These are phyloP conservation scores for Penicillium aurantiogriseum DNA, from an alignment of 2,329 filamentous ascomycete species.

Conservation along the genomic window DNA sequence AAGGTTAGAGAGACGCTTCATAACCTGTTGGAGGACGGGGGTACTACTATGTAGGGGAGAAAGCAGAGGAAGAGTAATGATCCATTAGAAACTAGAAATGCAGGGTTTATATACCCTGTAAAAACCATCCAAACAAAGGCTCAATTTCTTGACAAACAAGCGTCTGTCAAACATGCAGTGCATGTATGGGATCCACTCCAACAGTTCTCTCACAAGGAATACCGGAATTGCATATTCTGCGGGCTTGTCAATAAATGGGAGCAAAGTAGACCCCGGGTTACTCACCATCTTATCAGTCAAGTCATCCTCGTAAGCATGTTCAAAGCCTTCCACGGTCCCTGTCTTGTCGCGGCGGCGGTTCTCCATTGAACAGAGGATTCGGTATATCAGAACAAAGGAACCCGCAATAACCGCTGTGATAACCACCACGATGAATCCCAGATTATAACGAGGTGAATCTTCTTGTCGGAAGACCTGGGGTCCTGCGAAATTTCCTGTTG, in stretches of 20 bases:
- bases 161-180: no score
- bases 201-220: neutral
- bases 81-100: no score
- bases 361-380: neutral
- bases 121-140: no score
- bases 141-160: no score
- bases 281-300: neutral
- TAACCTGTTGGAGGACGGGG: no score
- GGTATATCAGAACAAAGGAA: neutral
- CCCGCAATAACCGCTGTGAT: neutral
- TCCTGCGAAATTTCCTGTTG: neutral
- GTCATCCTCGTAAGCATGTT: neutral
- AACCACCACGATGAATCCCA: neutral
- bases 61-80: no score
- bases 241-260: neutral
- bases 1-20: no score
- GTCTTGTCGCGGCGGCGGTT: neutral
- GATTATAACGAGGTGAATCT: neutral
- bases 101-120: no score
- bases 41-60: no score
- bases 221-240: constrained; percentile 1
- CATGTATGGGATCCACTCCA: no score
- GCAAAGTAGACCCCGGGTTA: neutral
- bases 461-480: neutral
- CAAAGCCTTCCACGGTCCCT: neutral